Base-by-base conservation (phyloP, 1,139 yeast genomes). In the Saccharomyces hybrid region DNA sequence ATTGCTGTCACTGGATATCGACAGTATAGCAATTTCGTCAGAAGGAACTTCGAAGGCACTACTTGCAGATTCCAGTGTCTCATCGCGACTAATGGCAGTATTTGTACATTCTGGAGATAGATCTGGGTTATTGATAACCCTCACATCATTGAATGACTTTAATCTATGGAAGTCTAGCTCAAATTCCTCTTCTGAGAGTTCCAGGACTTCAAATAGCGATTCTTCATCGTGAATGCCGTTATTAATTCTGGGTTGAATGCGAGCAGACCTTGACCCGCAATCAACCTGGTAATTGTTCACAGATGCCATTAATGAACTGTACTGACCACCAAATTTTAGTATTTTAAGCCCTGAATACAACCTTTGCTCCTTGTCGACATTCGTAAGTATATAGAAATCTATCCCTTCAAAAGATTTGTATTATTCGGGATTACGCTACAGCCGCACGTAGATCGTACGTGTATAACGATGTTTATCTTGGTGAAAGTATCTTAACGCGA, bases 41-140 rank as follows among this genome's bases (percentile, higher is more conserved):
- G 51, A 44, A 8, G 34, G 23, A 9, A 34, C 27, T 20, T 50
- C 41, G 20, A 25, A 27, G 13, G 28, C 42, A 11, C 23, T 16
- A n/a, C 46, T 23, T 38, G 47, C 34, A 9, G 42, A 44, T n/a
- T 14, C 34, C 31, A n/a, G 31, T 6, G 47, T 25, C n/a, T 50
- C 31, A 30, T 25, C 13, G 8, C 28, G 27, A 28, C 32, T 30
- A 30, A 30, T 30, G 32, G 32, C 6, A 11, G 6, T 30, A 30
- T 30, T 30, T 8, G 31, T 25, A 26, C 16, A 14, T 23, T 23
- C 16, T 16, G 28, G 27, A 13, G 28, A 13, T 4, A 16, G 5
- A 4, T 28, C 47, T 20, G 55, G 55, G 32, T 52, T 47, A 31
- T 52, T 52, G 8, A 52, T 30, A 13, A 52, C 31, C 30, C 42